These are phyloP conservation scores for Thraustochytrium sp. DNA, from an alignment of 352 stramenopile genomes.

Conservation along the genomic window DNA sequence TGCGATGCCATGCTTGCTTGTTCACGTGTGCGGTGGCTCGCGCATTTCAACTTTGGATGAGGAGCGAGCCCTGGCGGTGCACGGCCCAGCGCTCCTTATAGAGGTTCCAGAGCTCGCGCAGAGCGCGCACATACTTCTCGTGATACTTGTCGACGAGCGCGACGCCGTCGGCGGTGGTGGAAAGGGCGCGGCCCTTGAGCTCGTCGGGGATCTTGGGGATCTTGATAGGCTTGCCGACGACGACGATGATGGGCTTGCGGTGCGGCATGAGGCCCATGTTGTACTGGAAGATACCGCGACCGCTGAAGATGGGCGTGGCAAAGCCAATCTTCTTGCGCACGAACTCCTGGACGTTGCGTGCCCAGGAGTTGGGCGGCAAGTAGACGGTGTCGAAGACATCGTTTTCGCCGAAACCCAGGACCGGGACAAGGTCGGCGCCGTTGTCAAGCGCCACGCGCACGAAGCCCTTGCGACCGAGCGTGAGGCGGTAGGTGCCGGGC, in stretches of 20 bases:
- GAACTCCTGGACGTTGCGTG: slow-evolving; percentile 46
- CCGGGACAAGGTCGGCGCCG: slow-evolving; percentile 49
- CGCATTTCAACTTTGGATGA: slow-evolving; percentile 14
- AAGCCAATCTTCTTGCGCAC: slow-evolving; percentile 50
- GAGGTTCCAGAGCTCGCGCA: slow-evolving; percentile 58
- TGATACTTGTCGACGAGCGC: slow-evolving; percentile 58
- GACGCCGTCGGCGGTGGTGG: slow-evolving; percentile 40
- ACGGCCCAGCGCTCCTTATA: slow-evolving; percentile 51
- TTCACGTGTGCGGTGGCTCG: neutral
- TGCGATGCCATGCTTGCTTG: too few species aligned
- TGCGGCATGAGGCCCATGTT: slow-evolving; percentile 47
- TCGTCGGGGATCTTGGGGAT: slow-evolving; percentile 37
- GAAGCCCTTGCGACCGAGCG: slow-evolving; percentile 53
- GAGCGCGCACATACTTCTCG: slow-evolving; percentile 52
- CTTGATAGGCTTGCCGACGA: slow-evolving; percentile 51
- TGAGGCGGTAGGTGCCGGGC: slow-evolving; percentile 47
- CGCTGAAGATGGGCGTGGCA: slow-evolving; percentile 47
- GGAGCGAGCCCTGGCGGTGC: slow-evolving; percentile 27
- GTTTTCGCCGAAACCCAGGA: slow-evolving; percentile 55
- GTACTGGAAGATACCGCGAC: slow-evolving; percentile 44
- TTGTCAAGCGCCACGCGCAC: slow-evolving; percentile 50
- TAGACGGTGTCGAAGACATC: slow-evolving; percentile 51
- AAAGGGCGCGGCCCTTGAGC: slow-evolving; percentile 45
- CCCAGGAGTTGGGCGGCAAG: slow-evolving; percentile 49
- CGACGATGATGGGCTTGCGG: slow-evolving; percentile 45